Evolutionary conservation across 2,329 filamentous ascomycete genomes (phyloP), one percentile per base, ranked within the genome.

Genomic region (Trichoderma guizhouense): DNA sequence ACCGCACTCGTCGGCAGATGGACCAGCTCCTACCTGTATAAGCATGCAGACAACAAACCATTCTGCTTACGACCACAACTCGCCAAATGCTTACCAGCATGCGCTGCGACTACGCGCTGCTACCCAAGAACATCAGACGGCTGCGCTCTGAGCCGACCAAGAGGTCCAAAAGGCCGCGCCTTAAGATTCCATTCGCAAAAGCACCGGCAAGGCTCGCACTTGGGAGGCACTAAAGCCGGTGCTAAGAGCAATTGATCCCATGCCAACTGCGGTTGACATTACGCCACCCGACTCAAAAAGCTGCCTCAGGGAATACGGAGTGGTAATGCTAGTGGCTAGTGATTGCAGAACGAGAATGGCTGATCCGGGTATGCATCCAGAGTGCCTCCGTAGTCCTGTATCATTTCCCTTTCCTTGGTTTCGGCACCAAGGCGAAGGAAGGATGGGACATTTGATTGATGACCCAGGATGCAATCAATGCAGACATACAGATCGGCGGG

Each of bases 101-200:
- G 66, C 66, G 55, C 66, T 69, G 39, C 66, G 15, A 69, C 64
- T 58, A 15, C 34, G 64, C 51, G 64, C 53, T 69, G 55, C 66
- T 51, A 69, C 66, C 66, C 66, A 32, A 65, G 9, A 18, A 24
- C 24, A 65, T 21, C 57, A 32, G 62, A 65, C 61, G 47, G 47
- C 28, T 34, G 57, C 57, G 28, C 57, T 61, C 61, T 36, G 24
- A 30, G 32, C 57, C 32, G 18, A 53, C 32, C 34, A 36, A 36
- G 34, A 36, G 34, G 34, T n/a, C 34, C 34, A 34, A 21, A 65
- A 34, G 62, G 30, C 62, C 51, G 60, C 36, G 51, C 51, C 64
- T 39, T 34, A 9, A 9, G 30, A 36, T 36, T 36, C 34, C 14
- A 34, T 34, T 34, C 24, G 32, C 30, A 24, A 53, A 53, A 53